phyloP scores from a whole-genome alignment of 2,329 filamentous ascomycete species.

The Calonectria montana region DNA sequence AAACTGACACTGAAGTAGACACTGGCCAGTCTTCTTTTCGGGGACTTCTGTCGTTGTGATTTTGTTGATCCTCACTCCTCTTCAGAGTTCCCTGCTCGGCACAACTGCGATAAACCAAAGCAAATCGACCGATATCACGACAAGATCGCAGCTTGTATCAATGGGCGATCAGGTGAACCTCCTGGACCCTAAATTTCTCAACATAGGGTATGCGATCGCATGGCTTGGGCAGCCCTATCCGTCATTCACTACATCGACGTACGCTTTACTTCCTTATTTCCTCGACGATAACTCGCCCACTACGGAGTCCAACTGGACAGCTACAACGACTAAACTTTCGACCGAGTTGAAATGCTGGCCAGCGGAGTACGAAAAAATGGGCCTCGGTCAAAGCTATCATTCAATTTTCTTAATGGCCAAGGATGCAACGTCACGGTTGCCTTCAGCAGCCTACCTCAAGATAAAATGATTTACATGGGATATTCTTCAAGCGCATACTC shows the following conservation, averaged over 20 bases:
- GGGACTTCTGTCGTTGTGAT: constrained; percentile 62
- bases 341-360: constrained; percentile 54
- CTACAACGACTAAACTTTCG: constrained; percentile 44
- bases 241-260: constrained; percentile 55
- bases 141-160: constrained; percentile 30
- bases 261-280: constrained; percentile 56
- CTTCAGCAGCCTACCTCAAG: constrained; percentile 33
- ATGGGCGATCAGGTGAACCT: constrained; percentile 30
- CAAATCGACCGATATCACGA: not conserved
- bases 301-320: constrained; percentile 41
- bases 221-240: constrained; percentile 60
- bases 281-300: constrained; percentile 5
- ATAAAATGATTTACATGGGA: constrained; percentile 54
- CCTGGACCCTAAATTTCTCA: constrained; percentile 52
- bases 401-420: constrained; percentile 50
- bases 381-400: not conserved
- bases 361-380: constrained; percentile 29
- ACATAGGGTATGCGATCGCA: constrained; percentile 57
- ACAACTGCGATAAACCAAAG: constrained; percentile 44
- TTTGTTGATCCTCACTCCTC: constrained; percentile 65
- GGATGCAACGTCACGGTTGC: constrained; percentile 48
- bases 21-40: constrained; percentile 64
- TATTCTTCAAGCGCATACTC: constrained; percentile 50
- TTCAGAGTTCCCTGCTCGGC: constrained; percentile 67
- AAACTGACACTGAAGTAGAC: constrained; percentile 45